Percentiles rank a stretch among this genome's conserved stretches.
phyloP scores from a whole-genome alignment of 1,139 yeast genomes.

The Candida pseudocylindracea region DNA sequence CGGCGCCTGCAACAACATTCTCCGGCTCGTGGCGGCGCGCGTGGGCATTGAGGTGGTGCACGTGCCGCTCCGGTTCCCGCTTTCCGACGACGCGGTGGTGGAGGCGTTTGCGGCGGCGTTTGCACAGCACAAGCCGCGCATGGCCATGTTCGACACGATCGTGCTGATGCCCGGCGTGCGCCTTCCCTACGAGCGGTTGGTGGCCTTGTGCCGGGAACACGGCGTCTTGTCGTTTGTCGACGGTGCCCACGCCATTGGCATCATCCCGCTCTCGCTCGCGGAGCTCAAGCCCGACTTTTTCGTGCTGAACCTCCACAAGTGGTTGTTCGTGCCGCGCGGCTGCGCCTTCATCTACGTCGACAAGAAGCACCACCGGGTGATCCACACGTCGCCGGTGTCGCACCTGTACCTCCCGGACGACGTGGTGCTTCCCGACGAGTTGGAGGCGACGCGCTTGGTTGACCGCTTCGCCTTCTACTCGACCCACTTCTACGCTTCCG shows the following conservation, averaged over 20 bases:
- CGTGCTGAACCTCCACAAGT: conserved; percentile 45
- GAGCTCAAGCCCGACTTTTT: conserved; percentile 35
- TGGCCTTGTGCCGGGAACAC: conserved; percentile 21
- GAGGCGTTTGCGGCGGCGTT: conserved; percentile 14
- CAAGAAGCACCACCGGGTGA: conserved; percentile 19
- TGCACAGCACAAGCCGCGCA: neutral
- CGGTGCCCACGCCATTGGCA: conserved; percentile 54
- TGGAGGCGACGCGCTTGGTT: conserved; percentile 11
- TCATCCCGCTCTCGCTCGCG: conserved; percentile 22
- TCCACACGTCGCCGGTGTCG: conserved; percentile 42
- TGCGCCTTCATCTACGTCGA: conserved; percentile 39
- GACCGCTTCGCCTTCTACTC: conserved; percentile 17
- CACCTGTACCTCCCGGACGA: conserved; percentile 14
- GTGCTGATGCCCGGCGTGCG: conserved; percentile 42
- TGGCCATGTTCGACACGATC: conserved; percentile 30
- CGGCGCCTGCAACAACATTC: conserved; percentile 31
- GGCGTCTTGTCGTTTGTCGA: conserved; percentile 35
- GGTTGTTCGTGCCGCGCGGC: conserved; percentile 39
- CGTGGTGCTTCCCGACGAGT: conserved; percentile 5
- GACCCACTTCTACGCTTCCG: conserved; percentile 11
- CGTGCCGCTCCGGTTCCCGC: conserved; percentile 25
- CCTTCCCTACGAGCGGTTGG: conserved; percentile 30
- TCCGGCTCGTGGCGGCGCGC: conserved; percentile 19
- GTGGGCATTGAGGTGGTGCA: conserved; percentile 20
- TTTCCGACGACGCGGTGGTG: conserved; percentile 23